Evolutionary conservation across 176 grass and related monocot species (phyloP), one percentile per base, ranked within the genome.

Genomic region (Otatea glauca): DNA sequence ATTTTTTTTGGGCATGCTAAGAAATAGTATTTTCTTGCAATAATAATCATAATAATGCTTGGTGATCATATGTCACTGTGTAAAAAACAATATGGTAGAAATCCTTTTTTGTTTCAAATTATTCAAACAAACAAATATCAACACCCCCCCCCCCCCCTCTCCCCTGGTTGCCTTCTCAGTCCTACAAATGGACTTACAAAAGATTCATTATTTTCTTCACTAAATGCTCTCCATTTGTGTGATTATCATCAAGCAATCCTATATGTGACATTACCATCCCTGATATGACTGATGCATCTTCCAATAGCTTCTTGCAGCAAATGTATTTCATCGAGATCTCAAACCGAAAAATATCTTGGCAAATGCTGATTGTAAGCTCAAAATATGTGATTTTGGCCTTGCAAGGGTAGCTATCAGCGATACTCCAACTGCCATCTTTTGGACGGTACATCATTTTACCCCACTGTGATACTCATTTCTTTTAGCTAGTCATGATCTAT

Each of bases 281-380:
- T 64, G 49, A 64, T 74, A 74, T 85, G 83, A 68, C 85, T 84
- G 70, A 88, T 85, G 65, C 43, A 79, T 86, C 64, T 86, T 77
- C 73, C 53, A 83, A 76, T 88, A 88, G 76, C 74, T 86, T 90
- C 75, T 79, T 91, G 85, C 91, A 89, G 96, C 96, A 83, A 98
- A 94, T 82, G 96, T 98, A 72, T 98, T 94, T 79, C 96, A 98
- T 88, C 90, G 96, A 70, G 96, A 98, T 88, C 90, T 98, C 65
- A 98, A 98, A 83, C 96, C 96, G 27, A 98, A 98, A 78, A 98
- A 98, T 71, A 98, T 98, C 38, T 84, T 98, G 79, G 96, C 96
- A 14, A 98, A 98, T 90, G 87, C 96, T 71, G 93, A 98, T 88
- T 98, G 96, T 80, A 98, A 98, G 88, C 93, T 98, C 74, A 98